These are phyloP conservation scores for Glycyrrhiza uralensis DNA, from an alignment of 306 rosid genomes.

Conservation along the genomic window DNA sequence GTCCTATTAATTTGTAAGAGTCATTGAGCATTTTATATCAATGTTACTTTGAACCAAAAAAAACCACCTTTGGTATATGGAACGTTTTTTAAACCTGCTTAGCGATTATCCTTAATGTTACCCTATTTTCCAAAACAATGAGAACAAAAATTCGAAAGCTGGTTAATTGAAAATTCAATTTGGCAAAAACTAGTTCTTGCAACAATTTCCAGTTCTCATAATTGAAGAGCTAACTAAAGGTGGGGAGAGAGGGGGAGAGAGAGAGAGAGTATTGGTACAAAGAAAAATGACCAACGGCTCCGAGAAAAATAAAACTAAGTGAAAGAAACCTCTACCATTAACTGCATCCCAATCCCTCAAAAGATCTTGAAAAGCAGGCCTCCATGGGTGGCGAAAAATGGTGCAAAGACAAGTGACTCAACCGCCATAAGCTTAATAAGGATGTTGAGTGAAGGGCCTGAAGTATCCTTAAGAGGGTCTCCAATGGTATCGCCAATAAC, in stretches of 20 bases:
- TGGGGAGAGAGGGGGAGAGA: constrained; percentile 27
- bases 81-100: not conserved
- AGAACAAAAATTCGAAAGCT: not conserved
- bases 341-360: constrained; percentile 17
- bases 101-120: not conserved
- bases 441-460: constrained; percentile 77
- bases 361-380: constrained; percentile 69
- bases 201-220: constrained; percentile 7
- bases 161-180: not conserved
- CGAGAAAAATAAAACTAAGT: not conserved
- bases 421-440: constrained; percentile 82
- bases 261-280: constrained; percentile 34
- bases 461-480: constrained; percentile 72
- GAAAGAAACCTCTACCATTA: constrained; percentile 22
- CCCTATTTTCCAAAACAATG: too few relatives aligned
- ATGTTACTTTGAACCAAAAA: too few relatives aligned
- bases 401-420: constrained; percentile 39
- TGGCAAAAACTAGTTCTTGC: not conserved
- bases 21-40: too few relatives aligned
- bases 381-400: constrained; percentile 69
- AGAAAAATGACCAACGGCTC: not conserved
- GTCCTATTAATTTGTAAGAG: too few relatives aligned
- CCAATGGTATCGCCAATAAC: constrained; percentile 81
- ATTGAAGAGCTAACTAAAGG: constrained; percentile 21
- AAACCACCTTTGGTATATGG: too few relatives aligned